Conservation (phyloP, 768 basidiomycete genomes). For the Russula vinacea region DNA sequence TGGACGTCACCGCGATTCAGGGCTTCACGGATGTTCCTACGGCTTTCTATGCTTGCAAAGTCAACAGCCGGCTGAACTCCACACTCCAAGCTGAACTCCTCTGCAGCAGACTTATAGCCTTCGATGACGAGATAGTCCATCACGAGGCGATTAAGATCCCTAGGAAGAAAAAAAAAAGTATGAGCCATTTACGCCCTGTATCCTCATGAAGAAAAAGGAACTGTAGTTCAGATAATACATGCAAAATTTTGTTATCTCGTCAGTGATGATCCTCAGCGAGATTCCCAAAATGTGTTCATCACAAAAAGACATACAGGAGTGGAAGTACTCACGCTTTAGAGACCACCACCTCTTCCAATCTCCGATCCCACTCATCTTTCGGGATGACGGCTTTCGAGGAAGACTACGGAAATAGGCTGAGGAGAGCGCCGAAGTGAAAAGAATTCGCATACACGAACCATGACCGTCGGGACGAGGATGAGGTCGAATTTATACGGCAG, state of each 20-base stretch:
- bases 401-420: slow-evolving; percentile 30
- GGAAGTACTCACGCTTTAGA: slow-evolving; percentile 77
- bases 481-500: slow-evolving; percentile 1
- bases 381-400: slow-evolving; percentile 57
- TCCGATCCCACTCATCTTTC: slow-evolving; percentile 84
- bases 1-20: slow-evolving; percentile 92
- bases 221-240: slow-evolving; percentile 80
- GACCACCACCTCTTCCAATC: slow-evolving; percentile 77
- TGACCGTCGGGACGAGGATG: slow-evolving; percentile 9
- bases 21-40: slow-evolving; percentile 93
- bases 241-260: slow-evolving; percentile 65
- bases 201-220: slow-evolving; percentile 29
- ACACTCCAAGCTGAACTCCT: slow-evolving; percentile 91
- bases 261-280: slow-evolving; percentile 81
- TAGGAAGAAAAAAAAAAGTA: slow-evolving; percentile 40
- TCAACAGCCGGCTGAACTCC: slow-evolving; percentile 73
- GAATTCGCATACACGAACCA: slow-evolving; percentile 31
- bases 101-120: slow-evolving; percentile 93
- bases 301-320: slow-evolving; percentile 35
- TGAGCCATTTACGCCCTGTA: slow-evolving; percentile 30
- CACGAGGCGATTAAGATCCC: slow-evolving; percentile 90
- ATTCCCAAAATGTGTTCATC: slow-evolving; percentile 94
- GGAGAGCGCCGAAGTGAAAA: slow-evolving; percentile 4
- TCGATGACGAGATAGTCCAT: slow-evolving; percentile 99
- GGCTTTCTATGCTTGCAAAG: slow-evolving; percentile 86